A percentile compares a stretch with the other conserved stretches of the same genome.
These are phyloP conservation scores for Coemansia sp. DNA, from an alignment of 192 early-diverging fungal genomes.

Conservation along the genomic window DNA sequence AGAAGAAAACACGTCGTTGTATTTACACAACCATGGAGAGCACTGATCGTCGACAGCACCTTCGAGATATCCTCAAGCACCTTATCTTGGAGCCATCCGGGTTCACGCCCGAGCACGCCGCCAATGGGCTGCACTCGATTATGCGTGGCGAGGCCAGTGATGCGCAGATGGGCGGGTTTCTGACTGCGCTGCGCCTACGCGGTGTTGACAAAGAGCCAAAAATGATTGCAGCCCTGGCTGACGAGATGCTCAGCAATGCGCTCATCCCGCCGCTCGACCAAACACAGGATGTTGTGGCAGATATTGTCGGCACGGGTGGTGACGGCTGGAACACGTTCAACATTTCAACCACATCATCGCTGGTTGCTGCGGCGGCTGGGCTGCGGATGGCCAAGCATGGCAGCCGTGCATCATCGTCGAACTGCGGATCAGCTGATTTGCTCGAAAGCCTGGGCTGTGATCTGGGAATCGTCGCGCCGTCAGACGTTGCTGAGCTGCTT, in stretches of 20 bases:
- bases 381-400: slow-evolving; percentile 93
- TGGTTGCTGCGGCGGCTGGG: slow-evolving; percentile 92
- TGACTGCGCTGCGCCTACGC: slow-evolving; percentile 71
- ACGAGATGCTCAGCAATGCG: slow-evolving; percentile 70
- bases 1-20: too few species aligned
- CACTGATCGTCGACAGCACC: slow-evolving; percentile 8
- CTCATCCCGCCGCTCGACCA: slow-evolving; percentile 55
- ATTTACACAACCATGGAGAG: neutral
- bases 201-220: slow-evolving; percentile 70
- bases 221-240: slow-evolving; percentile 77
- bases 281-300: slow-evolving; percentile 56
- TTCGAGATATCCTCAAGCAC: slow-evolving; percentile 63
- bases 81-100: slow-evolving; percentile 61
- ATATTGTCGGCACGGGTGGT: slow-evolving; percentile 98
- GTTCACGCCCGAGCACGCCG: slow-evolving; percentile 61
- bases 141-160: slow-evolving; percentile 76
- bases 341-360: slow-evolving; percentile 86
- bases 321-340: slow-evolving; percentile 98
- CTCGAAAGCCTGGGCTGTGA: slow-evolving; percentile 82
- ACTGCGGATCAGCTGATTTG: slow-evolving; percentile 91
- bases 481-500: slow-evolving; percentile 64
- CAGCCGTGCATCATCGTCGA: slow-evolving; percentile 87
- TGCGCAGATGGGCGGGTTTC: slow-evolving; percentile 87
- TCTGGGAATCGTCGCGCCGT: slow-evolving; percentile 64
- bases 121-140: slow-evolving; percentile 63